A percentile compares a stretch with the other conserved stretches of the same genome.
Conservation (phyloP, 768 basidiomycete genomes). For the Naematelia aurantialba region DNA sequence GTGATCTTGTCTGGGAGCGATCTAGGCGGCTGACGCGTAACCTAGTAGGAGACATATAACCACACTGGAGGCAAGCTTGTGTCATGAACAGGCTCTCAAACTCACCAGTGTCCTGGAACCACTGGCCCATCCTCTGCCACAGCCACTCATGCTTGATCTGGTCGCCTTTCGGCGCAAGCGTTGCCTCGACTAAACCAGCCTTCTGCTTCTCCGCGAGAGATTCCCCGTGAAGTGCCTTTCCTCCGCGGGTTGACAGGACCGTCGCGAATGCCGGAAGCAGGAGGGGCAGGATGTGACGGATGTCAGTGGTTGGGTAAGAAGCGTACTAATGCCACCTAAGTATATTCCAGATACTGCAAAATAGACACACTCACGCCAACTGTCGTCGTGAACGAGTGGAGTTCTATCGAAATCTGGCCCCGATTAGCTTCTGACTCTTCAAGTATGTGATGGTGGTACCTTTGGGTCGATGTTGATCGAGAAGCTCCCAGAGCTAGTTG, state of each 20-base stretch:
- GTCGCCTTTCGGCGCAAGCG: conserved; percentile 20
- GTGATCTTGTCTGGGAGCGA: too few species aligned
- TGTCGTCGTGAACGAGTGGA: conserved; percentile 49
- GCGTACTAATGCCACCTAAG: conserved; percentile 33
- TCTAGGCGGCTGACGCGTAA: too few species aligned
- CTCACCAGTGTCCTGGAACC: conserved; percentile 65
- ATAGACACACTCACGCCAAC: conserved; percentile 22
- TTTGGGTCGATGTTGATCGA: conserved; percentile 47
- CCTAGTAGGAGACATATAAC: too few species aligned
- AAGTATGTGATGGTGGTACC: conserved; percentile 10
- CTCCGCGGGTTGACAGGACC: conserved; percentile 21
- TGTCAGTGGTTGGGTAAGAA: conserved; percentile 45
- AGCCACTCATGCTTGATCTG: conserved; percentile 75
- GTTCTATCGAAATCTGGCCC: conserved; percentile 38
- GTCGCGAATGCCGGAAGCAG: conserved; percentile 39
- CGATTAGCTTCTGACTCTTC: neutral
- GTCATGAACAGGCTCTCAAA: too few species aligned
- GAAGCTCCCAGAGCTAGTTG: conserved; percentile 46
- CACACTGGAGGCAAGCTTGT: too few species aligned
- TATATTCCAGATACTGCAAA: neutral
- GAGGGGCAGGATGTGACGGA: conserved; percentile 47
- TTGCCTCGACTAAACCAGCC: conserved; percentile 24
- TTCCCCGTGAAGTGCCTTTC: conserved; percentile 21
- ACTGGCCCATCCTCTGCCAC: conserved; percentile 73
- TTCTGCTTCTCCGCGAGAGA: conserved; percentile 31